These are phyloP conservation scores for Pelargonium myrrhifolium DNA, from an alignment of 441 rosid species.

Conservation along the genomic window DNA sequence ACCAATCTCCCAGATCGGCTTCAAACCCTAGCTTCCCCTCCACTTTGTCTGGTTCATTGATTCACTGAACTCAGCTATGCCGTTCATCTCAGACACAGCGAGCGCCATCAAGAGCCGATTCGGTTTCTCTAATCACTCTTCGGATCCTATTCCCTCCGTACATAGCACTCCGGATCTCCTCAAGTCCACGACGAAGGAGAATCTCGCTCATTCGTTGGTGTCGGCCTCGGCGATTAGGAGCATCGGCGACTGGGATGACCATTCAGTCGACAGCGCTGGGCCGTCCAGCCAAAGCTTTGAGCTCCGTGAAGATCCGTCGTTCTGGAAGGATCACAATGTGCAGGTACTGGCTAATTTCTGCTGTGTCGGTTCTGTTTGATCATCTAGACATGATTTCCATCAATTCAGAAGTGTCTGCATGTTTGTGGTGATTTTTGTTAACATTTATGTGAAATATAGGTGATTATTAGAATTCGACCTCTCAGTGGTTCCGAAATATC, in stretches of 20 bases:
- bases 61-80: slow-evolving; percentile 33
- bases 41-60: background rate
- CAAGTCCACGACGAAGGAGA: slow-evolving; percentile 38
- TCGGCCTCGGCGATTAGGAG: slow-evolving; percentile 32
- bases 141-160: slow-evolving; percentile 38
- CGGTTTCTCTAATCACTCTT: slow-evolving; percentile 58
- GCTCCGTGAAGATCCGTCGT: slow-evolving; percentile 76
- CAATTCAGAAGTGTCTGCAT: background rate
- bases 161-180: slow-evolving; percentile 42
- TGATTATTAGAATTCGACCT: slow-evolving; percentile 83
- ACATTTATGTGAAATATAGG: slow-evolving; percentile 33
- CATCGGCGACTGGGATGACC: slow-evolving; percentile 36
- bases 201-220: slow-evolving; percentile 20
- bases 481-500: slow-evolving; percentile 78
- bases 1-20: background rate
- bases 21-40: slow-evolving; percentile 4
- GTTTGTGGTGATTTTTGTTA: background rate
- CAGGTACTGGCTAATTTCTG: slow-evolving; percentile 41
- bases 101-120: slow-evolving; percentile 78
- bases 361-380: background rate
- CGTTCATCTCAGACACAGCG: slow-evolving; percentile 73
- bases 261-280: slow-evolving; percentile 20
- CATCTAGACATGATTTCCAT: background rate
- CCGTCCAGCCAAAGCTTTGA: slow-evolving; percentile 54
- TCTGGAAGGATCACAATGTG: slow-evolving; percentile 94